Conservation (phyloP, 208 protist genomes). For the Leishmania arabica region DNA sequence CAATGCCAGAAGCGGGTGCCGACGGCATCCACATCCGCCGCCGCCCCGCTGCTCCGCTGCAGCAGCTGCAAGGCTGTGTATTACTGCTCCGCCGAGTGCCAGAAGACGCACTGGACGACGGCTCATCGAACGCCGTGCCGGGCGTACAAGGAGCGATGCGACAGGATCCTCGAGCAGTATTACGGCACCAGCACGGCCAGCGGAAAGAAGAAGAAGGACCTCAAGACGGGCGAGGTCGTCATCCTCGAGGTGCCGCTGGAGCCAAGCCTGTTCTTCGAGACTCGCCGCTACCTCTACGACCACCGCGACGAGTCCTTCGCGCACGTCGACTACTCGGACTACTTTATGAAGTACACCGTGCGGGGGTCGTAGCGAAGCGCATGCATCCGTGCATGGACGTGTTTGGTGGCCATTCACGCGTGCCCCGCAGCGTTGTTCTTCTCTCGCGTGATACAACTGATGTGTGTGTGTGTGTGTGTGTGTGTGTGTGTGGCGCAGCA, state of each 20-base stretch:
- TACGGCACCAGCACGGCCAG: slow-evolving; percentile 39
- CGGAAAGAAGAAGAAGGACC: slow-evolving; percentile 23
- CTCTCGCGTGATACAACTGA: neutral
- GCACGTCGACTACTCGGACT: slow-evolving; percentile 67
- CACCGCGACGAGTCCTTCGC: slow-evolving; percentile 62
- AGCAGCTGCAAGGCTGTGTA: slow-evolving; percentile 81
- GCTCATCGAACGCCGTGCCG: slow-evolving; percentile 62
- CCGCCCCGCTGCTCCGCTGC: slow-evolving; percentile 56
- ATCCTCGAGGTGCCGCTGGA: slow-evolving; percentile 73
- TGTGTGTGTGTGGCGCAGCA: neutral
- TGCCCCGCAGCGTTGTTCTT: neutral
- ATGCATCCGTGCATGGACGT: slow-evolving; percentile 2
- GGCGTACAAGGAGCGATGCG: slow-evolving; percentile 55
- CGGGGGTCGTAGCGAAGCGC: slow-evolving; percentile 36
- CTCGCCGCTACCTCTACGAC: slow-evolving; percentile 75
- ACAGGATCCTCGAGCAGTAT: slow-evolving; percentile 54
- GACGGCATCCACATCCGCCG: neutral
- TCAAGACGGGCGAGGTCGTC: slow-evolving; percentile 36
- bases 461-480: neutral
- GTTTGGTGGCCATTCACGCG: neutral
- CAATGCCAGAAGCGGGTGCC: slow-evolving; percentile 42
- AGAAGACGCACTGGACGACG: slow-evolving; percentile 62
- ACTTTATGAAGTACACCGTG: slow-evolving; percentile 85
- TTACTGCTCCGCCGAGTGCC: slow-evolving; percentile 77
- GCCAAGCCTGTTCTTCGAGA: slow-evolving; percentile 72